phyloP scores from a whole-genome alignment of 2,329 filamentous ascomycete genomes.

The Seiridium unicorne region DNA sequence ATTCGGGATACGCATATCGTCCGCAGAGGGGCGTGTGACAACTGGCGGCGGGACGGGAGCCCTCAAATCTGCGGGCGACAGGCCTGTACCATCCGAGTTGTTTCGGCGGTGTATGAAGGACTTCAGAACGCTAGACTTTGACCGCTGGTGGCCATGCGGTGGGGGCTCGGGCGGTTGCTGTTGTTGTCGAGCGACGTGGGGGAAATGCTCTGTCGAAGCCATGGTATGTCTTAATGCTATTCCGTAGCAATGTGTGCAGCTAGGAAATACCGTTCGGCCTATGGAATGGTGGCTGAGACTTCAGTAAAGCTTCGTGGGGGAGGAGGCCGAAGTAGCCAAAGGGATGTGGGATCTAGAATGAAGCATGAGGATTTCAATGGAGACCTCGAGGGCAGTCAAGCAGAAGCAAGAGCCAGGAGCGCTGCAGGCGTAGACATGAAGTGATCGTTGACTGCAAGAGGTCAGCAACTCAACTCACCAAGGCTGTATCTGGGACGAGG shows the following conservation, averaged over 20 bases:
- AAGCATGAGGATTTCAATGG: no score
- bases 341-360: background rate
- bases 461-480: no score
- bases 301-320: background rate
- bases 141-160: slow-evolving; percentile 33
- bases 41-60: slow-evolving; percentile 17
- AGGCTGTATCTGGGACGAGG: background rate
- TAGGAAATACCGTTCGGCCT: background rate
- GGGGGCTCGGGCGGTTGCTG: slow-evolving; percentile 5
- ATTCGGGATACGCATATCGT: slow-evolving; percentile 28
- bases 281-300: slow-evolving; percentile 4
- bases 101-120: slow-evolving; percentile 50
- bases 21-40: slow-evolving; percentile 22
- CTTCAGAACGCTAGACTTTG: slow-evolving; percentile 49
- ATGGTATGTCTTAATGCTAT: background rate
- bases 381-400: no score
- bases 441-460: no score
- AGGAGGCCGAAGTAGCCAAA: background rate
- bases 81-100: slow-evolving; percentile 39
- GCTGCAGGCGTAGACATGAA: no score
- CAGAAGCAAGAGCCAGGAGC: no score
- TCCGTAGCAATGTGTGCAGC: background rate
- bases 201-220: background rate
- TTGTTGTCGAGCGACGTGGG: background rate
- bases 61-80: slow-evolving; percentile 25